These are phyloP conservation scores for Paracamarosporium sp. DNA, from an alignment of 2,329 filamentous ascomycete genomes.

Conservation along the genomic window DNA sequence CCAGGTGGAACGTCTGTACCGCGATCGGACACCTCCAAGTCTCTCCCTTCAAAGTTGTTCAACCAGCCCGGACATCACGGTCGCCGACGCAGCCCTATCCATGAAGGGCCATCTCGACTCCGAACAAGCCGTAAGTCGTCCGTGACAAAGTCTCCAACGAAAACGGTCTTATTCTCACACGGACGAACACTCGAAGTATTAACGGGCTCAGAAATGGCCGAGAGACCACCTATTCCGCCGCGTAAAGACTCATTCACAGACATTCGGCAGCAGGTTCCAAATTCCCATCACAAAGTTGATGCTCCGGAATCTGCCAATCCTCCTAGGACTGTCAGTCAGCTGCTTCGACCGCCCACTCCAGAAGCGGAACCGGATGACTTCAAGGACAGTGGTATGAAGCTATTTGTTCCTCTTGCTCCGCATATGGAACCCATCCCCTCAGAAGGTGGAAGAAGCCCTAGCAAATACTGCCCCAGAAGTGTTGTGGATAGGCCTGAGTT, in stretches of 20 bases:
- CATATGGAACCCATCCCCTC: constrained; percentile 13
- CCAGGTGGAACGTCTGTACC: not conserved
- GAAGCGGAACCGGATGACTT: constrained; percentile 15
- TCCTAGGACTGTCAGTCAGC: constrained; percentile 26
- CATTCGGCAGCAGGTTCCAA: not conserved
- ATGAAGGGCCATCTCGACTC: not conserved
- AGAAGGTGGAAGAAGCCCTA: constrained; percentile 24
- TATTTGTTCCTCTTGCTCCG: constrained; percentile 18
- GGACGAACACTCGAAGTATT: not conserved
- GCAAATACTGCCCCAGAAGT: constrained; percentile 29
- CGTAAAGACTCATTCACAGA: not conserved
- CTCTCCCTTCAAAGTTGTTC: constrained; percentile 28
- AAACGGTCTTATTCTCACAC: not conserved
- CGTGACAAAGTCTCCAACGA: not conserved
- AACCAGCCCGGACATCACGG: constrained; percentile 16
- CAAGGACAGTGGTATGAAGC: constrained; percentile 10
- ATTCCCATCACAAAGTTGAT: not conserved
- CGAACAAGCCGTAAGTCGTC: constrained; percentile 25
- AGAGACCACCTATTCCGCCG: not conserved
- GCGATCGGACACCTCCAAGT: constrained; percentile 33
- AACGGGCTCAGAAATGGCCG: constrained; percentile 12
- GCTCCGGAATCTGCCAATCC: not conserved
- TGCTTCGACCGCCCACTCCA: constrained; percentile 19
- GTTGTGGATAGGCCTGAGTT: constrained; percentile 37
- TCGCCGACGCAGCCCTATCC: constrained; percentile 7